A percentile compares a stretch with the other conserved stretches of the same genome.
Conservation (phyloP, 176 grass and related monocot species). For the Metroxylon sagu region DNA sequence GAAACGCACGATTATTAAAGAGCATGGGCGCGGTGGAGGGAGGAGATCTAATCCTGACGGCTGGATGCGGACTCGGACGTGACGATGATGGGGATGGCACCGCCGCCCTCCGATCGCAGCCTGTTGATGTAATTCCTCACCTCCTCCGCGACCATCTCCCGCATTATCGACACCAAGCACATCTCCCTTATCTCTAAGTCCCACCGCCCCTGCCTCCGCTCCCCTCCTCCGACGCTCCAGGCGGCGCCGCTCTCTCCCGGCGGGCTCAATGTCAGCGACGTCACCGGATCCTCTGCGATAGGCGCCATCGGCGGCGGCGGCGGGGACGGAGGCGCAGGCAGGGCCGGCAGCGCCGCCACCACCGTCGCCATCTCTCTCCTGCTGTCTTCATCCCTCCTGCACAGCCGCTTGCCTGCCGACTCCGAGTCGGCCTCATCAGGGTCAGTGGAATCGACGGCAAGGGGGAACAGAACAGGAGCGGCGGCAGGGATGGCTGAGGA, state of each 20-base stretch:
- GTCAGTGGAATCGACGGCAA: conserved; percentile 6
- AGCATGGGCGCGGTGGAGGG: too few species aligned
- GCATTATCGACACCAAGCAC: conserved; percentile 14
- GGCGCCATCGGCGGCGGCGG: neutral
- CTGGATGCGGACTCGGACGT: conserved; percentile 2
- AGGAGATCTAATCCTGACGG: neutral
- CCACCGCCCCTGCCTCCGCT: conserved; percentile 14
- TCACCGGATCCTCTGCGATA: conserved; percentile 26
- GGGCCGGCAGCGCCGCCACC: too few species aligned
- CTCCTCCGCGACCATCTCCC: conserved; percentile 58
- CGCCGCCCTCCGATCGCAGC: conserved; percentile 1
- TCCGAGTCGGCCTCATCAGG: neutral
- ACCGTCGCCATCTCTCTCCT: neutral
- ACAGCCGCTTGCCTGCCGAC: conserved; percentile 21
- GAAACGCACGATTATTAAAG: too few species aligned
- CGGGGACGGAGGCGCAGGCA: too few species aligned
- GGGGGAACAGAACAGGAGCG: conserved; percentile 11
- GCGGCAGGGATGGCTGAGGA: neutral
- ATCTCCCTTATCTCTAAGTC: conserved; percentile 28
- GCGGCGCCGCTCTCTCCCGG: conserved; percentile 16
- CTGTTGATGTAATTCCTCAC: conserved; percentile 42
- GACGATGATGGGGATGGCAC: conserved; percentile 6
- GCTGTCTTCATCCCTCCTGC: neutral
- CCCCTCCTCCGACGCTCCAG: neutral
- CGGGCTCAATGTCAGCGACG: conserved; percentile 54